Evolutionary conservation across 2,329 filamentous ascomycete genomes (phyloP).

Genomic region (Cladobotryum mycophilum): DNA sequence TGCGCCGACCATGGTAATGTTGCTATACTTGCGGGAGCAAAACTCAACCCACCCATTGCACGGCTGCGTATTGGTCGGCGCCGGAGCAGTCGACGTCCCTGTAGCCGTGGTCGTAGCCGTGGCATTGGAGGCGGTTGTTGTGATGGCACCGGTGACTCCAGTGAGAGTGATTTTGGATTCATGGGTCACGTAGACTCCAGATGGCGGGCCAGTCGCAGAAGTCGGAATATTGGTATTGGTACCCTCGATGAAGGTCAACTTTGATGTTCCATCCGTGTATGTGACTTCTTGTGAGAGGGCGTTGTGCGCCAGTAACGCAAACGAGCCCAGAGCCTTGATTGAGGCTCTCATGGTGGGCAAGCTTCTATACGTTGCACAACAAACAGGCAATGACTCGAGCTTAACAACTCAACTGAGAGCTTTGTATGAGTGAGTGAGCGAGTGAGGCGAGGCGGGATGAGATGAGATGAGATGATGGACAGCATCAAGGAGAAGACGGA

Average conservation of each 20-base stretch:
- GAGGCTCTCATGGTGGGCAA: slow-evolving; percentile 7
- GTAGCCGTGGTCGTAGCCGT: slow-evolving; percentile 29
- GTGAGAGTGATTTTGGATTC: slow-evolving; percentile 38
- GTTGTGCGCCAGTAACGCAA: slow-evolving; percentile 19
- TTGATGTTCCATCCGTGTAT: slow-evolving; percentile 24
- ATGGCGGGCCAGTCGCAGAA: slow-evolving; percentile 34
- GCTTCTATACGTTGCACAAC: neutral
- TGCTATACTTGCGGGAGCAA: slow-evolving; percentile 70
- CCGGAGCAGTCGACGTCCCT: slow-evolving; percentile 27
- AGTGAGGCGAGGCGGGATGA: neutral
- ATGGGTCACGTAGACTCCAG: slow-evolving; percentile 39
- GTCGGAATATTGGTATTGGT: slow-evolving; percentile 33
- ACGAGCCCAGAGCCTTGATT: slow-evolving; percentile 15
- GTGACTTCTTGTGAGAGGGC: slow-evolving; percentile 23
- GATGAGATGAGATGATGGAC: neutral
- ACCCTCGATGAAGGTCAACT: slow-evolving; percentile 31
- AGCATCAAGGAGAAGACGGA: neutral
- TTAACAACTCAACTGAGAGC: too few relatives aligned
- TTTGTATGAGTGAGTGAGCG: neutral
- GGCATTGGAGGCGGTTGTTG: slow-evolving; percentile 33
- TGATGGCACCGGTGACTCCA: slow-evolving; percentile 21
- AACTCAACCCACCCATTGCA: slow-evolving; percentile 78
- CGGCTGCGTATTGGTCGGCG: slow-evolving; percentile 64
- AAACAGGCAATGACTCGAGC: too few relatives aligned
- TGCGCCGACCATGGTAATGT: slow-evolving; percentile 70